Percentiles rank a stretch among this genome's conserved stretches.
Conservation (phyloP, 352 stramenopile genomes). For the Pythium sp. region DNA sequence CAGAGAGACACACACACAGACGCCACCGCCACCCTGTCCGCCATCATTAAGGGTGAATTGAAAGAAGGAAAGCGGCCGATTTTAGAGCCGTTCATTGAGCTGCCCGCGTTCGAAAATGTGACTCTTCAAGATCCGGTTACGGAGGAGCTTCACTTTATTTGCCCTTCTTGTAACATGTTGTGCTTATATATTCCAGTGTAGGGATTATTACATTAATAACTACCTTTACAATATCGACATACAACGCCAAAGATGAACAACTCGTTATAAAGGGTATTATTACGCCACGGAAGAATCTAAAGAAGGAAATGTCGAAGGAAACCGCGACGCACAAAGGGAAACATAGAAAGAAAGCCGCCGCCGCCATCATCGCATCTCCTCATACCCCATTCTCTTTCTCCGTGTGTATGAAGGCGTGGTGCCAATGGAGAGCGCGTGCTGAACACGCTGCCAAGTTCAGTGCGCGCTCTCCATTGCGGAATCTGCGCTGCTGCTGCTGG, state of each 20-base stretch:
- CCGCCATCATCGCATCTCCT: background rate
- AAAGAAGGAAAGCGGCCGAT: constrained; percentile 1
- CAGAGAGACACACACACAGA: background rate
- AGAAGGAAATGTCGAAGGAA: constrained; percentile 12
- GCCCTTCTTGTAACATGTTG: background rate
- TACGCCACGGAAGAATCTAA: constrained; percentile 2
- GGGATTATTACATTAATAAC: too few relatives aligned
- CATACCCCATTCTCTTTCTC: background rate
- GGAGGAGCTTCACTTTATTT: background rate
- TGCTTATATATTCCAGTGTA: background rate
- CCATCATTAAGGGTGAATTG: background rate
- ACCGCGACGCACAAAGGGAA: background rate
- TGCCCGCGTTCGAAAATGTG: constrained; percentile 15
- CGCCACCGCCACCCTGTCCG: background rate
- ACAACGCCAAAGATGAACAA: background rate
- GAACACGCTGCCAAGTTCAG: background rate
- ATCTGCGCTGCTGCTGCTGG: background rate
- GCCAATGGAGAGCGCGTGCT: background rate
- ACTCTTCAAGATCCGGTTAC: constrained; percentile 14
- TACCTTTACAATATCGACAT: background rate
- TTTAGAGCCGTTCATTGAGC: constrained; percentile 11
- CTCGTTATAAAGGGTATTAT: background rate
- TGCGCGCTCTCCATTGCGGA: background rate
- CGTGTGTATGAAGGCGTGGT: background rate
- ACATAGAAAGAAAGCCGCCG: background rate